These are phyloP conservation scores for Penicillium chermesinum DNA, from an alignment of 495 filamentous ascomycete genomes.

Conservation along the genomic window DNA sequence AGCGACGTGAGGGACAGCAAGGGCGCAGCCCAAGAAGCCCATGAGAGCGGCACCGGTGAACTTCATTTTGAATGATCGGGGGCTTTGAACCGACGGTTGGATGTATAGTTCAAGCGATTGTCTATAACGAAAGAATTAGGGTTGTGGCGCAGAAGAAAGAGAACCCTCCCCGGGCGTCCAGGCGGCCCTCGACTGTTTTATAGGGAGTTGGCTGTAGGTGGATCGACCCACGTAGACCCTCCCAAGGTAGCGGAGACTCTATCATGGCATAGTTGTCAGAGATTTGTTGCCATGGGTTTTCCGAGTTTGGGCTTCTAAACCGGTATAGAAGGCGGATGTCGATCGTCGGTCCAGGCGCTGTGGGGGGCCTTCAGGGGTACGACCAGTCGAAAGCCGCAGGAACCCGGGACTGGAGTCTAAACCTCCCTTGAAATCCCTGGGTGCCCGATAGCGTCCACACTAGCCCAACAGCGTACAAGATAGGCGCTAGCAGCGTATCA, in stretches of 20 bases:
- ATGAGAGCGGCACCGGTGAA: slow-evolving; percentile 16
- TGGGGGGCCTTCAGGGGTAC: slow-evolving; percentile 5
- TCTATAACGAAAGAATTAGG: neutral
- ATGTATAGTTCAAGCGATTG: slow-evolving; percentile 1
- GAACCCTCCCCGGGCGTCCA: no score
- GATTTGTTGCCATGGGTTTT: slow-evolving; percentile 1
- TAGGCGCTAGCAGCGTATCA: neutral
- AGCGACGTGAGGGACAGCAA: slow-evolving; percentile 18
- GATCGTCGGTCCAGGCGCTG: slow-evolving; percentile 10
- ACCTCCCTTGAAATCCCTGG: neutral
- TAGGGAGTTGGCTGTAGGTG: neutral
- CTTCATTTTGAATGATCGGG: slow-evolving; percentile 18
- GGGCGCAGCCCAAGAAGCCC: slow-evolving; percentile 26
- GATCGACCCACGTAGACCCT: neutral
- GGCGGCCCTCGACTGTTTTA: neutral
- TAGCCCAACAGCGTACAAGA: neutral
- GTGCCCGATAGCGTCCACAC: neutral
- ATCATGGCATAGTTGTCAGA: slow-evolving; percentile 19
- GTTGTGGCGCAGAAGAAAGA: neutral
- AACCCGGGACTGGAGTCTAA: slow-evolving; percentile 2
- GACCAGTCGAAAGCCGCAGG: neutral
- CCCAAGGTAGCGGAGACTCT: slow-evolving; percentile 6
- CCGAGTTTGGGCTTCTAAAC: slow-evolving; percentile 5
- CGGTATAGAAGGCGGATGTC: slow-evolving; percentile 5
- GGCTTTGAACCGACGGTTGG: neutral